Percentiles rank a stretch among this genome's conserved stretches.
Conservation (phyloP, 2,329 filamentous ascomycete species). For the Exophiala oligosperma region DNA sequence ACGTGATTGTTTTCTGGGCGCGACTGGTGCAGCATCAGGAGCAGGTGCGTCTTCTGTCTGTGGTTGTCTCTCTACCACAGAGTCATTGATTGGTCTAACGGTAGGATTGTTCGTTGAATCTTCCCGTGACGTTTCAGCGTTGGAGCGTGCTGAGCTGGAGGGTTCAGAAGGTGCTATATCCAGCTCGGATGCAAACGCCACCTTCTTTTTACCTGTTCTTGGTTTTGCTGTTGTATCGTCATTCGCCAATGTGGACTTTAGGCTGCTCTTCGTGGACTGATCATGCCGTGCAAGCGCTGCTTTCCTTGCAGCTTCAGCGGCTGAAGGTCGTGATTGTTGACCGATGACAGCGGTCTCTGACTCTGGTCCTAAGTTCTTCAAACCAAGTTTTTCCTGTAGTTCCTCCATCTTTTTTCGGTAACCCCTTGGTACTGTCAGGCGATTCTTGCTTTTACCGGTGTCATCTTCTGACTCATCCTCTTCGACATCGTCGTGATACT, state of each 20-base stretch:
- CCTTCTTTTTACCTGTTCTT: conserved; percentile 62
- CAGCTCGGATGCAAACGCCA: conserved; percentile 74
- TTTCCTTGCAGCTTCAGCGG: conserved; percentile 31
- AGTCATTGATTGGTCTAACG: conserved; percentile 39
- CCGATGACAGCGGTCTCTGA: conserved; percentile 6
- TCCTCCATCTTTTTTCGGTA: conserved; percentile 83
- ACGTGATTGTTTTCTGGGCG: conserved; percentile 30
- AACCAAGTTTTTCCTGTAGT: conserved; percentile 72
- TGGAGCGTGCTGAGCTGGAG: conserved; percentile 6
- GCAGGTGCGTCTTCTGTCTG: conserved; percentile 25
- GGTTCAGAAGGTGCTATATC: conserved; percentile 60
- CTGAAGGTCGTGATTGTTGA: conserved; percentile 18
- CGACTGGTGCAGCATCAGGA: conserved; percentile 16
- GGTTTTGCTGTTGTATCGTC: conserved; percentile 20
- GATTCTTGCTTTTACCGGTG: conserved; percentile 68
- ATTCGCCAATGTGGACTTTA: conserved; percentile 9
- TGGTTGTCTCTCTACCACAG: conserved; percentile 43
- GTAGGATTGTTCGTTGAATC: not conserved
- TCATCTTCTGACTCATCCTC: conserved; percentile 70
- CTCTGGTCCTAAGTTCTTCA: conserved; percentile 60
- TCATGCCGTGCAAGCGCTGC: conserved; percentile 23
- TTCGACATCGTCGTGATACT: conserved; percentile 56
- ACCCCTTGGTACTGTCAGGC: conserved; percentile 42
- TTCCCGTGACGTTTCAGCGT: conserved; percentile 9
- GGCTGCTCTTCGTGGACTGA: conserved; percentile 17